Evolutionary conservation across 176 grass and related monocot genomes (phyloP).

Genomic region (Saccharum spontaneum): DNA sequence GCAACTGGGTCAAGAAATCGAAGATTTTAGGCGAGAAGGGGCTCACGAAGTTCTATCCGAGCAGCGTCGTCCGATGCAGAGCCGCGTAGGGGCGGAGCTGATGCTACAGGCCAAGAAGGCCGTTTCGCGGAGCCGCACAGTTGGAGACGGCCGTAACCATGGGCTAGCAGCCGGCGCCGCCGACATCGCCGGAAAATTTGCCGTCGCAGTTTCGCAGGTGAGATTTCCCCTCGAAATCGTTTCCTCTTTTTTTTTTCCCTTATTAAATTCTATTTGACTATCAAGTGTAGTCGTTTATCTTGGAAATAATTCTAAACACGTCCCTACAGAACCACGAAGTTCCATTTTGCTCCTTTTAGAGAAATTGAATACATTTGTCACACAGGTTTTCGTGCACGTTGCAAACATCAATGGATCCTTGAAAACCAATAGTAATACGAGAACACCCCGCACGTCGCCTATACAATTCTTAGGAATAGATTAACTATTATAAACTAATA

Average conservation of each 20-base stretch:
- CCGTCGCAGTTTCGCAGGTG: background rate
- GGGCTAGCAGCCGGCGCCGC: conserved; percentile 13
- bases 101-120: background rate
- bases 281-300: background rate
- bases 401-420: no score
- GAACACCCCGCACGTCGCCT: no score
- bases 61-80: conserved; percentile 31
- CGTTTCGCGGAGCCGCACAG: background rate
- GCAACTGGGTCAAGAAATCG: background rate
- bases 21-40: conserved; percentile 11
- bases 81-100: background rate
- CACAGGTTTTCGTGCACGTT: no score
- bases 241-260: background rate
- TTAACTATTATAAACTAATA: no score
- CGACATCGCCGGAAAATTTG: conserved; percentile 34
- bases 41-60: conserved; percentile 39
- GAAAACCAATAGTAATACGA: no score
- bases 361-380: no score
- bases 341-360: background rate
- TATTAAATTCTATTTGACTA: background rate
- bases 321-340: background rate
- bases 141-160: background rate
- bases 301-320: background rate
- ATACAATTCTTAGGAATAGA: no score
- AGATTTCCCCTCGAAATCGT: background rate